Conservation (phyloP, 2,329 filamentous ascomycete species). For the Ophiosphaerella korrae region DNA sequence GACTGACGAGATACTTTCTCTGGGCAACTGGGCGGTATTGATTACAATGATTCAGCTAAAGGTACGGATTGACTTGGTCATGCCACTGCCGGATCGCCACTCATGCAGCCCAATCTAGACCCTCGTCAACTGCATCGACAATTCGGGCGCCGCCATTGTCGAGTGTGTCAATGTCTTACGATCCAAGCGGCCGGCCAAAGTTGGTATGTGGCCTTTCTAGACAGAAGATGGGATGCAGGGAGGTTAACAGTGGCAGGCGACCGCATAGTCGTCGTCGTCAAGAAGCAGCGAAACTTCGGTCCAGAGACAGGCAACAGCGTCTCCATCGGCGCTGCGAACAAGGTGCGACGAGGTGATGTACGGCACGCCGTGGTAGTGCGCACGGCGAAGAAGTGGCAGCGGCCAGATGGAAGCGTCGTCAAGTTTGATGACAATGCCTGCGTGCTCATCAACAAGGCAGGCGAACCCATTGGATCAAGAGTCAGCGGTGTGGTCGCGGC, state of each 20-base stretch:
- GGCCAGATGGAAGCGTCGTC: slow-evolving; percentile 86
- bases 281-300: slow-evolving; percentile 85
- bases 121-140: slow-evolving; percentile 99
- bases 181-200: slow-evolving; percentile 84
- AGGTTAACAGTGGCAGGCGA: slow-evolving; percentile 67
- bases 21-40: not conserved
- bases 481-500: slow-evolving; percentile 77
- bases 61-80: slow-evolving; percentile 27
- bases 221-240: not conserved
- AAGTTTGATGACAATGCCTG: slow-evolving; percentile 98
- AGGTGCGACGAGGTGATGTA: slow-evolving; percentile 95
- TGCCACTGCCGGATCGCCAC: slow-evolving; percentile 16
- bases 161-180: slow-evolving; percentile 93
- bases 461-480: slow-evolving; percentile 91
- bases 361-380: slow-evolving; percentile 94
- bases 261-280: slow-evolving; percentile 94
- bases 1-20: not conserved
- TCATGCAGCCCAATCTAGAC: slow-evolving; percentile 70
- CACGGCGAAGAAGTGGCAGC: slow-evolving; percentile 83
- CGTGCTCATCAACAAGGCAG: slow-evolving; percentile 94
- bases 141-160: slow-evolving; percentile 95
- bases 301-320: slow-evolving; percentile 73
- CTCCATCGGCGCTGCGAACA: slow-evolving; percentile 77
- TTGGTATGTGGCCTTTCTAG: slow-evolving; percentile 67
- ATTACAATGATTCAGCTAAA: slow-evolving; percentile 47